These are phyloP conservation scores for Aquilaria malaccensis DNA, from an alignment of 345 rosid genomes.

Conservation along the genomic window DNA sequence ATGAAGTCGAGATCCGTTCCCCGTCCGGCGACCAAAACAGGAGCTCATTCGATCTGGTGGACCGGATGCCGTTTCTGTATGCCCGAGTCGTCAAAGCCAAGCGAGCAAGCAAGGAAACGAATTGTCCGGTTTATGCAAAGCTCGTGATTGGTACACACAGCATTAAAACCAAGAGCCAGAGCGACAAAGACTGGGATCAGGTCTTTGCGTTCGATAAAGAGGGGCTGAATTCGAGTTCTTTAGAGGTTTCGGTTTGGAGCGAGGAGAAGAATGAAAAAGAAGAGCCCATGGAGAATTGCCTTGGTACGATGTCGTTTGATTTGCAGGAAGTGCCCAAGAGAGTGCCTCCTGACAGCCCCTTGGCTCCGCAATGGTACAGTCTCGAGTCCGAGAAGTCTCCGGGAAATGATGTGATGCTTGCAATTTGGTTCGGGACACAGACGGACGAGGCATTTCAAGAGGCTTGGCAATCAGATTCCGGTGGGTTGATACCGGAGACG, in stretches of 20 bases:
- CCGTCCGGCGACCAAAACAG: slow-evolving; percentile 43
- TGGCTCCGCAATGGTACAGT: slow-evolving; percentile 94
- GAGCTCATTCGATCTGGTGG: slow-evolving; percentile 68
- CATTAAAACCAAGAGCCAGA: slow-evolving; percentile 61
- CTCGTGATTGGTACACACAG: slow-evolving; percentile 75
- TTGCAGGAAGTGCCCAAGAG: slow-evolving; percentile 81
- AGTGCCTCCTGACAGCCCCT: slow-evolving; percentile 83
- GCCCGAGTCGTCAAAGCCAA: slow-evolving; percentile 71
- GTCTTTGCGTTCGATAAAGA: slow-evolving; percentile 88
- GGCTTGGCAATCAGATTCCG: slow-evolving; percentile 96
- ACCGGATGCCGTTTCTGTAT: slow-evolving; percentile 77
- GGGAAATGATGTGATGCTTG: slow-evolving; percentile 92
- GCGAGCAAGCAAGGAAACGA: slow-evolving; percentile 31
- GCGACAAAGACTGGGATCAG: slow-evolving; percentile 79
- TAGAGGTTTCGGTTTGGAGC: slow-evolving; percentile 77
- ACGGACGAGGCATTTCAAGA: slow-evolving; percentile 93
- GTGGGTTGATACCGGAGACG: slow-evolving; percentile 86
- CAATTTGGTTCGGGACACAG: slow-evolving; percentile 89
- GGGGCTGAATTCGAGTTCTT: slow-evolving; percentile 53
- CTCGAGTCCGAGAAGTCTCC: slow-evolving; percentile 58
- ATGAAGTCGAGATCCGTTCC: slow-evolving; percentile 51
- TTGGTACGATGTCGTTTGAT: slow-evolving; percentile 89
- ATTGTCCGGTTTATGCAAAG: slow-evolving; percentile 44
- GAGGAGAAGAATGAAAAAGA: slow-evolving; percentile 61
- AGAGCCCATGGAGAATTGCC: slow-evolving; percentile 38